Evolutionary conservation across 441 rosid species (phyloP), one percentile per base, ranked within the genome.

Genomic region (Brassica balearica): DNA sequence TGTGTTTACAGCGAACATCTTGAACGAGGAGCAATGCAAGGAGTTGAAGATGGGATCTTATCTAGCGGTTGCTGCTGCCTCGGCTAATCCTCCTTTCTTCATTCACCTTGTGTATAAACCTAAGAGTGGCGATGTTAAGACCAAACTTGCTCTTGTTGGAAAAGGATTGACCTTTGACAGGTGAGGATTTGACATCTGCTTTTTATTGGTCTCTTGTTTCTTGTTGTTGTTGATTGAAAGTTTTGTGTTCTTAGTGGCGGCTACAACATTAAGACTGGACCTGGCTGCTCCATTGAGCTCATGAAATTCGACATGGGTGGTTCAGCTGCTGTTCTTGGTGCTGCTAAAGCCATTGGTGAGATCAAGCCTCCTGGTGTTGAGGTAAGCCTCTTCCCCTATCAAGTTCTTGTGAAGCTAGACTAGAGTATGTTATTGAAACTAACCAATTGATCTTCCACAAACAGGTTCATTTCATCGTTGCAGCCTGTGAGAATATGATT

Each of bases 291-390:
- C 34, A 93, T 95, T 75, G 99, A 92, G 84, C 91, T 85, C 78
- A 95, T 92, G 99, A 93, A 95, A 77, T 82, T 81, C 73, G 99
- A 95, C 76, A 95, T 93, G 99, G 97, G 99, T 22, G 97, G 99
- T 77, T 91, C 97, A 51, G 98, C 92, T 8, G 98, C 97, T 63
- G 97, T 95, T 80, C 86, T 95, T 14, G 97, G 97, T 19, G 95
- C 98, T 72, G 96, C 97, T 9, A 95, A 92, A 85, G 92, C 98
- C 74, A 88, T 93, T 78, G 95, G 92, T 77, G 87, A 88, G 82
- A 86, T 95, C 73, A 95, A 93, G 85, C 99, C 99, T 81, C 86
- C 89, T 12, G 93, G 92, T 75, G 97, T 93, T 48, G 98, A 93
- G 93, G 98, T 90, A 73, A 67, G 79, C 27, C 25, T 72, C 67